Base-by-base conservation (phyloP, 2,329 filamentous ascomycete genomes). In the Penicillium vulpinum region DNA sequence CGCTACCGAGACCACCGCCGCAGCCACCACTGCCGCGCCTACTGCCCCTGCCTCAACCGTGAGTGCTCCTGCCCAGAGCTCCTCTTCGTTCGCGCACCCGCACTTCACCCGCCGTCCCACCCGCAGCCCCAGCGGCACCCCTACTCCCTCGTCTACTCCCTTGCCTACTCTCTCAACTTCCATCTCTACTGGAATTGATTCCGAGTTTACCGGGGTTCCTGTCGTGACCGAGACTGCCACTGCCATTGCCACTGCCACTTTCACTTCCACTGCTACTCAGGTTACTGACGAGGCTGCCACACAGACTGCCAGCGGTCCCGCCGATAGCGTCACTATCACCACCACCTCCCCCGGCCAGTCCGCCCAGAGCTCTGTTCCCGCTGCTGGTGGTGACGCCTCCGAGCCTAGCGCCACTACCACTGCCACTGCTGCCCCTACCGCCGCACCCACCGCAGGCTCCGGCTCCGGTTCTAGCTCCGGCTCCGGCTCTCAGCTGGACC, bases 261-360 rank as follows among this genome's bases (percentile, higher is more conserved):
- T 60, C 41, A 57, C 58, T 40, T 55, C 62, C 49, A 61, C 63
- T 54, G 62, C 64, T 56, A 54, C 63, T 48, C 53, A 64, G 57
- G 63, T 60, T 45, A 61, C 64, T 56, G 56, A 63, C 50, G 49
- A 62, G 57, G 61, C 65, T 51, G 61, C 50, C 53, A 55, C 58
- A 55, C 63, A 67, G 60, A 65, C 65, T 43, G 40, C 65, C 40
- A 68, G 63, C 52, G 56, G 60, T 21, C 43, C 48, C 22, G 44
- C 60, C 21, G 63, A 63, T 44, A 56, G 55, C 43, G 58, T 65
- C 43, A 62, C 65, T 51, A 54, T 67, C 54, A 70, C 69, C 35
- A 47, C 57, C 43, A 65, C 57, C 49, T 57, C 59, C 36, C 43
- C 62, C 28, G 62, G 62, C 24, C 60, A 68, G 56, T 59, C 59